Evolutionary conservation across 1,284 basidiomycete genomes (phyloP).

Genomic region (Neonothopanus nambi): DNA sequence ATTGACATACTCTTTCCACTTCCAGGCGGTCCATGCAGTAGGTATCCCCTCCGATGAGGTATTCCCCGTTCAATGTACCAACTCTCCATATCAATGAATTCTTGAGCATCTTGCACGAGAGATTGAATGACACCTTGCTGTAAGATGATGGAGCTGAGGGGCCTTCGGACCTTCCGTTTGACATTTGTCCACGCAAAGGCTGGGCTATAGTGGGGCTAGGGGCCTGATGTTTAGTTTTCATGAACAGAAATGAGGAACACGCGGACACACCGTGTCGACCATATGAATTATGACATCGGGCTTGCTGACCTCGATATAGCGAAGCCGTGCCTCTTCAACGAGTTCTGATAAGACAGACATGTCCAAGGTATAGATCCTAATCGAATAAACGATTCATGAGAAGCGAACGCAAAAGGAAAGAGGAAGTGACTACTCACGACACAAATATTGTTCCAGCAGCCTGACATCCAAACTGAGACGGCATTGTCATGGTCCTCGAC

Average conservation of each 20-base stretch:
- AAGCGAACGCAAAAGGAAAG: conserved; percentile 1
- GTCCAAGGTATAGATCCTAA: conserved; percentile 48
- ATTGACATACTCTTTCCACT: conserved; percentile 49
- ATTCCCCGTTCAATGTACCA: conserved; percentile 57
- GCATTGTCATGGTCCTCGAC: conserved; percentile 18
- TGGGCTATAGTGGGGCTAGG: conserved; percentile 34
- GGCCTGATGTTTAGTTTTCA: background rate
- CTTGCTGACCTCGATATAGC: conserved; percentile 43
- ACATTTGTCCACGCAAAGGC: conserved; percentile 42
- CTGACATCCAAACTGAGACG: conserved; percentile 26
- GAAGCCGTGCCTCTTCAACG: conserved; percentile 43
- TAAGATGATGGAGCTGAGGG: conserved; percentile 52
- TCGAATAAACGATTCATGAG: background rate
- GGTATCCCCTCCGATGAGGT: conserved; percentile 54
- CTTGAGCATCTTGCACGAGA: conserved; percentile 47
- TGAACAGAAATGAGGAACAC: conserved; percentile 3
- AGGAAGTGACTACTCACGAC: conserved; percentile 15
- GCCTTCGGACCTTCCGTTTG: conserved; percentile 47
- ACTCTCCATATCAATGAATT: conserved; percentile 51
- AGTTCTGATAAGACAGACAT: conserved; percentile 43
- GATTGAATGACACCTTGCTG: conserved; percentile 45
- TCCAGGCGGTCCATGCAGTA: conserved; percentile 55
- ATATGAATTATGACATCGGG: conserved; percentile 47
- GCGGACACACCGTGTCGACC: conserved; percentile 34
- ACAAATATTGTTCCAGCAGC: conserved; percentile 21